These are phyloP conservation scores for Pichia inconspicua DNA, from an alignment of 1,139 yeast species.

Conservation along the genomic window DNA sequence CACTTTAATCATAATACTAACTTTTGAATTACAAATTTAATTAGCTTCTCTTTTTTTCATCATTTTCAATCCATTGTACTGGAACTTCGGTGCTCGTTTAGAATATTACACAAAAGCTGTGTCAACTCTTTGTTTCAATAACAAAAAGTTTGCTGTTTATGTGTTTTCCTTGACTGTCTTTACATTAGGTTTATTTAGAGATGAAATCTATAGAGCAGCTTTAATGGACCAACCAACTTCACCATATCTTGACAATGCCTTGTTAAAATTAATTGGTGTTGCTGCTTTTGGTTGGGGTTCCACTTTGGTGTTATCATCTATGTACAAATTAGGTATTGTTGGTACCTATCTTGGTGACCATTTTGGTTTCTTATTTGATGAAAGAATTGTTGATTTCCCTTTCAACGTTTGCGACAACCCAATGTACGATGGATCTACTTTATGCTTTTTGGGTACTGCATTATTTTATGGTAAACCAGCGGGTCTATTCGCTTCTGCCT, in stretches of 20 bases:
- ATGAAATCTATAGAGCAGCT: conserved; percentile 63
- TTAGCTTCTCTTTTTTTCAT: conserved; percentile 44
- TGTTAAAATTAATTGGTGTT: conserved; percentile 38
- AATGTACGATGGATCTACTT: conserved; percentile 89
- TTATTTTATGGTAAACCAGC: conserved; percentile 86
- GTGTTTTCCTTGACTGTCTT: conserved; percentile 74
- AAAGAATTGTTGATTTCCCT: conserved; percentile 90
- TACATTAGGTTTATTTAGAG: conserved; percentile 75
- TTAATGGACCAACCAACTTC: conserved; percentile 49
- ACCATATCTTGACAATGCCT: conserved; percentile 32
- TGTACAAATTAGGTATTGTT: conserved; percentile 92
- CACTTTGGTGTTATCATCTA: conserved; percentile 69
- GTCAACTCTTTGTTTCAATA: conserved; percentile 66
- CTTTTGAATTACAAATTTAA: not conserved
- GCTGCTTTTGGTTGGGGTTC: conserved; percentile 60
- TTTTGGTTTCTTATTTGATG: conserved; percentile 88
- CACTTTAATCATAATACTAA: not conserved
- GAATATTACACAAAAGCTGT: conserved; percentile 72
- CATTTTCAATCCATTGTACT: conserved; percentile 86
- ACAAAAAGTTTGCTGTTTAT: conserved; percentile 72
- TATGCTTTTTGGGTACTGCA: conserved; percentile 86
- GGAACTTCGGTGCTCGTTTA: conserved; percentile 86
- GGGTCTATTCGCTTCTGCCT: conserved; percentile 62
- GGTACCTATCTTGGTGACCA: conserved; percentile 97
- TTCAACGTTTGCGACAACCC: conserved; percentile 88